Conservation (phyloP, 2,329 filamentous ascomycete genomes). For the Colletotrichum camelliae region DNA sequence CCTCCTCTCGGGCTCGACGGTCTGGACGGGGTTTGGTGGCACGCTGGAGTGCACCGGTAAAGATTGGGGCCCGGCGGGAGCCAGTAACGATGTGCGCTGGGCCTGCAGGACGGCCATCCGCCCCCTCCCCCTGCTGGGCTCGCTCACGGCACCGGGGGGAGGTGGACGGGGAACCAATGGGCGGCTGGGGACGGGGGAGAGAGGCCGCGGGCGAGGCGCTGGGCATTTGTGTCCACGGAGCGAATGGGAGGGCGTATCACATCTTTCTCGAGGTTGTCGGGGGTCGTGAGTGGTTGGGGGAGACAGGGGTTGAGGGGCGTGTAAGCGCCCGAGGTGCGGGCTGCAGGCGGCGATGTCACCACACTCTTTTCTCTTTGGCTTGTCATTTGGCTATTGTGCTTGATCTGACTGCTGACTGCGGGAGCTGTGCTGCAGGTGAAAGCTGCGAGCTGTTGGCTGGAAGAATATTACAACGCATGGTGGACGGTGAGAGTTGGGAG, state of each 20-base stretch:
- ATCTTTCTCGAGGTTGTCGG: not conserved
- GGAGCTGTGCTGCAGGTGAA: not conserved
- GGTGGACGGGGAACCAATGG: not conserved
- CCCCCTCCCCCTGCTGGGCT: not conserved
- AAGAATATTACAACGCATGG: not conserved
- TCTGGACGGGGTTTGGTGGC: not conserved
- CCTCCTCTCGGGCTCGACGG: not conserved
- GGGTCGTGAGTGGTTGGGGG: not conserved
- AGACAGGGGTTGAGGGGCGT: conserved; percentile 13
- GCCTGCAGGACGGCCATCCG: not conserved
- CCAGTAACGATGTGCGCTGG: not conserved
- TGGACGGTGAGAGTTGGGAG: not conserved
- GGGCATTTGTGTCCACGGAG: not conserved
- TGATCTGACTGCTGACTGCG: not conserved
- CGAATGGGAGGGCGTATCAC: conserved; percentile 13
- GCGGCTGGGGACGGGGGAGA: conserved; percentile 8
- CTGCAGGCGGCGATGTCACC: not conserved
- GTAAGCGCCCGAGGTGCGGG: conserved; percentile 20
- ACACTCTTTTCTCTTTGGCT: not conserved
- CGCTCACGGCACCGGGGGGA: not conserved
- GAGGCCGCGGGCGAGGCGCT: conserved; percentile 20
- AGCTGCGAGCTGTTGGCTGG: not conserved
- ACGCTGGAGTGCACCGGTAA: not conserved
- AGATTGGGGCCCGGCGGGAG: not conserved
- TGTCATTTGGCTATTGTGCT: not conserved